phyloP scores from a whole-genome alignment of 345 rosid species.

The Nasturtium officinale region DNA sequence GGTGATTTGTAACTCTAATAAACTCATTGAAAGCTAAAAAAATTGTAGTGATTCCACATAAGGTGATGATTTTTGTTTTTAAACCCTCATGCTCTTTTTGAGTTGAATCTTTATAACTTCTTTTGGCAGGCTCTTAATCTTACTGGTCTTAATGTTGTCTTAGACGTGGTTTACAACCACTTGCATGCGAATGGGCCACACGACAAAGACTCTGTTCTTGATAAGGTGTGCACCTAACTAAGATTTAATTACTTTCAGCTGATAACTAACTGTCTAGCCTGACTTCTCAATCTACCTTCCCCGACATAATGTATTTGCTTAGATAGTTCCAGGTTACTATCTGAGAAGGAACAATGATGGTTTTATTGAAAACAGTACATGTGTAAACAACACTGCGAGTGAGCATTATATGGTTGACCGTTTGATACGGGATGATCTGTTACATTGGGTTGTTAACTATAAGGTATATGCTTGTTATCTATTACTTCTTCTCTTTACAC shows the following conservation, averaged over 20 bases:
- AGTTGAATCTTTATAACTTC: conserved; percentile 22
- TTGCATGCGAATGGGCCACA: conserved; percentile 84
- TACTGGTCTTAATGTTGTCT: conserved; percentile 69
- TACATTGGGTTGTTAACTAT: conserved; percentile 78
- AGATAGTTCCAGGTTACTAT: conserved; percentile 99
- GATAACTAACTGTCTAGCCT: conserved; percentile 2
- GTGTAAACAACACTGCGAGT: conserved; percentile 92
- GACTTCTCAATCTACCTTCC: conserved; percentile 18
- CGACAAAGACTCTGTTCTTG: conserved; percentile 80
- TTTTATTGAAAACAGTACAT: conserved; percentile 81
- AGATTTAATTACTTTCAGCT: conserved; percentile 12
- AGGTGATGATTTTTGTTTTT: conserved; percentile 19
- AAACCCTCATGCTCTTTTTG: conserved; percentile 6
- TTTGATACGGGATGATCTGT: conserved; percentile 79
- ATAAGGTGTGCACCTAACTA: conserved; percentile 58
- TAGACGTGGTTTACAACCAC: conserved; percentile 98
- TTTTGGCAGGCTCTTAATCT: conserved; percentile 65
- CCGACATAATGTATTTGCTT: conserved; percentile 31
- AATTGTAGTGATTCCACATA: conserved; percentile 23
- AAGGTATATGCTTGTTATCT: conserved; percentile 59
- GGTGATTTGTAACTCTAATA: conserved; percentile 18
- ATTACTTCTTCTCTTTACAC: conserved; percentile 18
- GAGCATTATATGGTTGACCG: conserved; percentile 97
- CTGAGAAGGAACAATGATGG: conserved; percentile 87
- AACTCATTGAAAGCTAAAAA: conserved; percentile 9